Conservation (phyloP, 257 asterid genomes). For the Fraxinus excelsior region DNA sequence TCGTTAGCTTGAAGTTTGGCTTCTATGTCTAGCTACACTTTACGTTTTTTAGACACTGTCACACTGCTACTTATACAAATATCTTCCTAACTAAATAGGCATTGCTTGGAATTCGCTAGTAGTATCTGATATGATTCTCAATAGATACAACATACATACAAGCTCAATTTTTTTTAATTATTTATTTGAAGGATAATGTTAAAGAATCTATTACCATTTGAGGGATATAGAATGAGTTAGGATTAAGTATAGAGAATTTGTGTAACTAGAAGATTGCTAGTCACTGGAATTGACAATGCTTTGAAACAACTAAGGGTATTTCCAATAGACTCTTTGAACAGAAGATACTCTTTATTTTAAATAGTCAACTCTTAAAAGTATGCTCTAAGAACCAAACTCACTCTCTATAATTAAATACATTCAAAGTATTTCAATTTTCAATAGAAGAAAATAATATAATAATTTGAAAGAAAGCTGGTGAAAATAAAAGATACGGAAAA, state of each 20-base stretch:
- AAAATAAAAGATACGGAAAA: too few species aligned
- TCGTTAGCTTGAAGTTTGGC: too few species aligned
- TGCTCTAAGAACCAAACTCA: too few species aligned
- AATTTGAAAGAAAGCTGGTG: too few species aligned
- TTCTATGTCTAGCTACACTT: too few species aligned
- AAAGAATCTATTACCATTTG: not conserved
- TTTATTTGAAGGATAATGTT: not conserved
- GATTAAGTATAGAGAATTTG: not conserved
- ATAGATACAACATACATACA: not conserved
- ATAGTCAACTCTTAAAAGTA: too few species aligned
- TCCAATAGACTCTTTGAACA: too few species aligned
- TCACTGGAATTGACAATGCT: constrained; percentile 6
- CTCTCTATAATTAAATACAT: too few species aligned
- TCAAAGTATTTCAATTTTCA: too few species aligned
- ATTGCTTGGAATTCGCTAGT: not conserved
- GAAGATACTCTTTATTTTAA: too few species aligned
- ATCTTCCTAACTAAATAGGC: not conserved
- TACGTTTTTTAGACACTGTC: too few species aligned
- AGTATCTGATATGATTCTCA: not conserved
- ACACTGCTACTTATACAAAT: not conserved
- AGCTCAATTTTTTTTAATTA: not conserved
- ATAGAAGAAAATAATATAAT: too few species aligned
- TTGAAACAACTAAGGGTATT: not conserved
- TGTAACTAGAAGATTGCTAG: not conserved
- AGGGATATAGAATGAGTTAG: not conserved